These are phyloP conservation scores for Porpolomopsis calyptriformis DNA, from an alignment of 768 basidiomycete species.

Conservation along the genomic window DNA sequence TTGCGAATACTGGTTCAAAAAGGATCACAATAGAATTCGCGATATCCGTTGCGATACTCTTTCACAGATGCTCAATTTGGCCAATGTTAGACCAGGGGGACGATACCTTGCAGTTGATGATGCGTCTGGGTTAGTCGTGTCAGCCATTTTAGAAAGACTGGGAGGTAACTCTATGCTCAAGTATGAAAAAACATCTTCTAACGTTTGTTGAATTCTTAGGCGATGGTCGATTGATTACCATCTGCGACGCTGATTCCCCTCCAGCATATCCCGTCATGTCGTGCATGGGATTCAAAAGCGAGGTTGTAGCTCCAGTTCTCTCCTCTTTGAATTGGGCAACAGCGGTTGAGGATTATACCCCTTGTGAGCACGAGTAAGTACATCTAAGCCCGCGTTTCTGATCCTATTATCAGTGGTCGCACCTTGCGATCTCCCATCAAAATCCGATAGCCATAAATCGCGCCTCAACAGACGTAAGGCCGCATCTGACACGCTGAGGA, in stretches of 20 bases:
- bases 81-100: slow-evolving; percentile 79
- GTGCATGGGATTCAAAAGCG: slow-evolving; percentile 76
- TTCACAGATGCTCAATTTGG: slow-evolving; percentile 77
- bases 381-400: slow-evolving; percentile 5
- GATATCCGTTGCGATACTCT: slow-evolving; percentile 81
- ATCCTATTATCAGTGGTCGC: slow-evolving; percentile 36
- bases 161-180: slow-evolving; percentile 46
- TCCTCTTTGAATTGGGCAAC: slow-evolving; percentile 85
- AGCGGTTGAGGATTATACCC: slow-evolving; percentile 63
- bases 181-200: slow-evolving; percentile 5
- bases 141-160: slow-evolving; percentile 76
- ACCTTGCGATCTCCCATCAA: slow-evolving; percentile 46
- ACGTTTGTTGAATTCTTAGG: slow-evolving; percentile 31
- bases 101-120: slow-evolving; percentile 86
- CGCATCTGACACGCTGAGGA: slow-evolving; percentile 49
- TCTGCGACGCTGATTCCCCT: slow-evolving; percentile 86
- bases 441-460: slow-evolving; percentile 61
- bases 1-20: slow-evolving; percentile 79
- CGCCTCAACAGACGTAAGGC: slow-evolving; percentile 70
- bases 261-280: slow-evolving; percentile 79
- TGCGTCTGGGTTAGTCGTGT: slow-evolving; percentile 78
- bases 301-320: slow-evolving; percentile 41
- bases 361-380: slow-evolving; percentile 32
- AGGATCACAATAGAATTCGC: slow-evolving; percentile 72
- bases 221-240: slow-evolving; percentile 67